These are phyloP conservation scores for Penicillium antarcticum DNA, from an alignment of 495 filamentous ascomycete species.

Conservation along the genomic window DNA sequence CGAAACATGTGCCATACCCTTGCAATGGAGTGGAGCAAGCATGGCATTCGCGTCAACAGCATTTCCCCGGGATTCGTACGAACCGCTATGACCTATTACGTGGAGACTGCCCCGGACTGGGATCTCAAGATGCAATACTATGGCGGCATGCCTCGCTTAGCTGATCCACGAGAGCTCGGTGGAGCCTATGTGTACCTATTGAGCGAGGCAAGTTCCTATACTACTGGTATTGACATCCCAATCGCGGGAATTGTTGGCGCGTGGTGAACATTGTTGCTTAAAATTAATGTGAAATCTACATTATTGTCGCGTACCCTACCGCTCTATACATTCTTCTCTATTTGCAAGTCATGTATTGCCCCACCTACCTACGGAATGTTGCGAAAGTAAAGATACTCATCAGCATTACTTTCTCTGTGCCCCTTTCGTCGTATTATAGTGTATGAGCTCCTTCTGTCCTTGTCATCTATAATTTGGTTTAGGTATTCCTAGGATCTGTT, in stretches of 20 bases:
- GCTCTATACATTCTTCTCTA: too few relatives aligned
- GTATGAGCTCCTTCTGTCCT: too few relatives aligned
- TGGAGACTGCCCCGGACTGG: conserved; percentile 40
- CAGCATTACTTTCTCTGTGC: too few relatives aligned
- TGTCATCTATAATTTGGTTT: too few relatives aligned
- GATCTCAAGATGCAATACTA: conserved; percentile 43
- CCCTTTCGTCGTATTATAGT: too few relatives aligned
- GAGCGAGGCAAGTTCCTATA: conserved; percentile 30
- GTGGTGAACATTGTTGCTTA: conserved; percentile 22
- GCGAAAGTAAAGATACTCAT: too few relatives aligned
- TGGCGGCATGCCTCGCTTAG: conserved; percentile 41
- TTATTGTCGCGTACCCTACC: too few relatives aligned
- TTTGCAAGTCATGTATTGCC: too few relatives aligned
- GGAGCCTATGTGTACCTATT: conserved; percentile 42
- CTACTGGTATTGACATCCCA: conserved; percentile 37
- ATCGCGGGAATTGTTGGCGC: conserved; percentile 44
- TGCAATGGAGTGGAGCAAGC: conserved; percentile 46
- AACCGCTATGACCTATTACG: conserved; percentile 38
- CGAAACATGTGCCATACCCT: conserved; percentile 38
- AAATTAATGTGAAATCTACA: too few relatives aligned
- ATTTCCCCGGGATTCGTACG: conserved; percentile 36
- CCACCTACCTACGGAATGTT: too few relatives aligned
- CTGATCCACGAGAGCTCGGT: conserved; percentile 35
- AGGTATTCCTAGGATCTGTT: too few relatives aligned
- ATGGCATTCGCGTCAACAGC: conserved; percentile 45